These are phyloP conservation scores for Glycyrrhiza uralensis DNA, from an alignment of 306 rosid genomes.

Conservation along the genomic window DNA sequence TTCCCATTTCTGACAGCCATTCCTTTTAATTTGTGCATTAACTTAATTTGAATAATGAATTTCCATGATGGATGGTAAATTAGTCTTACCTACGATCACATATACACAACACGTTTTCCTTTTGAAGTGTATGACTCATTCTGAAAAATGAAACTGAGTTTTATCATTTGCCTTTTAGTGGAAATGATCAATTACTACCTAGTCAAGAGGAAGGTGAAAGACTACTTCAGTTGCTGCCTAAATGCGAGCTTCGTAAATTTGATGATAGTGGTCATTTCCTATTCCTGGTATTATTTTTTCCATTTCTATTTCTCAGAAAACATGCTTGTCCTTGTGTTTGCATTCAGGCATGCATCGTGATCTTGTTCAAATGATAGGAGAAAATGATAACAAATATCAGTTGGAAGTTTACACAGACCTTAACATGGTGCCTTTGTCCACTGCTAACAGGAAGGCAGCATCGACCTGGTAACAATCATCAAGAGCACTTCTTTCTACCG, in stretches of 20 bases:
- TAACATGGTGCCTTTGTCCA: neutral
- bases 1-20: neutral
- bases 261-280: constrained; percentile 72
- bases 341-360: neutral
- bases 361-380: constrained; percentile 4
- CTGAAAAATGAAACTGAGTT: constrained; percentile 22
- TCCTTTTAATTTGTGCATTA: neutral
- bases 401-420: constrained; percentile 13
- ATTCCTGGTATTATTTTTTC: constrained; percentile 59
- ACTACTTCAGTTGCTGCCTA: constrained; percentile 43
- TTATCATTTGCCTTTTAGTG: constrained; percentile 48
- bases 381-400: neutral
- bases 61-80: neutral
- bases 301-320: constrained; percentile 1
- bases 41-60: neutral
- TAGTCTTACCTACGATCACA: neutral
- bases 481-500: constrained; percentile 71
- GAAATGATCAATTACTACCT: constrained; percentile 70
- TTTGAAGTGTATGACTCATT: constrained; percentile 14
- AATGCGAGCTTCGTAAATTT: constrained; percentile 58
- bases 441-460: constrained; percentile 58
- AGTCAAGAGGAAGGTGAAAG: constrained; percentile 66
- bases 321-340: neutral
- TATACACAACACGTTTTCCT: neutral
- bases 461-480: constrained; percentile 67